phyloP scores from a whole-genome alignment of 2,329 filamentous ascomycete genomes.

The Hansfordia pulvinata region DNA sequence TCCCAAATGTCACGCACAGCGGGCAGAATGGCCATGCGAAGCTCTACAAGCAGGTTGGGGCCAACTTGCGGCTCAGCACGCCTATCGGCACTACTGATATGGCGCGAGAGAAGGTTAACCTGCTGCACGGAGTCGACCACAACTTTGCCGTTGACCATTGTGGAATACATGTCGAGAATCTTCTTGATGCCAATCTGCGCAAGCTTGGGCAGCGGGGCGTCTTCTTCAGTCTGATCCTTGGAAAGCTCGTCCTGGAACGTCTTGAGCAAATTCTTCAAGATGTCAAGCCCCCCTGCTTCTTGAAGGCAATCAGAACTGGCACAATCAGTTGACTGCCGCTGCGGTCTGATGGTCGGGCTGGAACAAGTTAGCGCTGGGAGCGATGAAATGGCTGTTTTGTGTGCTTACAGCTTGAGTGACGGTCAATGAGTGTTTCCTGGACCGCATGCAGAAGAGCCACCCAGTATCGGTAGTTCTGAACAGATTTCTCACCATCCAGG shows the following conservation, averaged over 20 bases:
- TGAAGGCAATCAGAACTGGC: constrained; percentile 76
- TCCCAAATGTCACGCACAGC: constrained; percentile 72
- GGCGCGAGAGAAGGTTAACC: constrained; percentile 25
- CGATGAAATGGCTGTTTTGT: constrained; percentile 3
- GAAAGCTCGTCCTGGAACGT: constrained; percentile 48
- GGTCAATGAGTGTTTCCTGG: constrained; percentile 67
- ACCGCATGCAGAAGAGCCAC: constrained; percentile 69
- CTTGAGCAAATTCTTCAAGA: constrained; percentile 58
- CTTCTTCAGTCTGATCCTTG: constrained; percentile 24
- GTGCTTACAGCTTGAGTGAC: constrained; percentile 19
- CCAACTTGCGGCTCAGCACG: constrained; percentile 28
- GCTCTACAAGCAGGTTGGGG: constrained; percentile 72
- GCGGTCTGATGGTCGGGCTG: constrained; percentile 32
- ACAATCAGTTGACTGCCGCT: constrained; percentile 46
- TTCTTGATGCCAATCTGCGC: constrained; percentile 56
- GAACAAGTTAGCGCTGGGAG: constrained; percentile 12
- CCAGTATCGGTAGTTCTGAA: constrained; percentile 65
- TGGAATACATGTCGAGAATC: constrained; percentile 68
- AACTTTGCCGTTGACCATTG: constrained; percentile 64
- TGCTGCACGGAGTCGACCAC: constrained; percentile 61
- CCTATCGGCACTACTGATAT: constrained; percentile 24
- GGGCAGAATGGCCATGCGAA: constrained; percentile 69
- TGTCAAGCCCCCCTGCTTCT: constrained; percentile 63
- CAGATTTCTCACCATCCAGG: constrained; percentile 29
- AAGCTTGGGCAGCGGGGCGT: constrained; percentile 30